Evolutionary conservation across 2,329 filamentous ascomycete species (phyloP), one percentile per base, ranked within the genome.

Genomic region (Rhexocercosporidium sp.): DNA sequence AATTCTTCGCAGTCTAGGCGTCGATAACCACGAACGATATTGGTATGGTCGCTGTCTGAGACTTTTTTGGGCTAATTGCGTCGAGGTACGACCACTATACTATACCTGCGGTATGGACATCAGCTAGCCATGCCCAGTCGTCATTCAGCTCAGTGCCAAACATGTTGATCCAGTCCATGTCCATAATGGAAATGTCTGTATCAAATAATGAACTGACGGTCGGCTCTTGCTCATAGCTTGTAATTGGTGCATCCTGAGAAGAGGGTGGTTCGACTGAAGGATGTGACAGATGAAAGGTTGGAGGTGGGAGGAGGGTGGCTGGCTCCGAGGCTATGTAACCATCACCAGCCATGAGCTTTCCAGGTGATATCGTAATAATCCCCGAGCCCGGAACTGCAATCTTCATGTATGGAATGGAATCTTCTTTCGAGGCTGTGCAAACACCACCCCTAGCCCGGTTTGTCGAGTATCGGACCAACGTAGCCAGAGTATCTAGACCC

Each of bases 401-500:
- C 49, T 60, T 68, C 3, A 53, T 46, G 31, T 66, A 60, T 18
- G 67, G 59, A 27, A 64, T 62, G 1, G 46, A 39, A 25, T 27
- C 20, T 16, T 57, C 31, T 16, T 14, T 57, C 3, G 12, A 20
- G 6, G 22, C 8, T 1, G 54, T 57, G 18, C 54, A 57, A 11
- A 25, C 11, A 16, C 18, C 53, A 22, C 54, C 46, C 3, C 39
- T 51, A 1, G 34, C 20, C 49, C 63, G 53, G 29, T 27, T n/a
- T 2, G 29, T n/a, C 14, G 59, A 51, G 9, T 27, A 53, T 20
- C 34, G 49, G 14, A 61, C 64, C 41, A 70, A 51, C n/a, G 46
- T 31, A 6, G 56, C 57, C 22, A 70, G 47, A 8, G 60, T 57
- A 37, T 82, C 78, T 5, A 83, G 74, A 31, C 81, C 78, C 62